Percentiles rank a stretch among this genome's conserved stretches.
phyloP scores from a whole-genome alignment of 139 green algal species.

The Picochlorum sp. region DNA sequence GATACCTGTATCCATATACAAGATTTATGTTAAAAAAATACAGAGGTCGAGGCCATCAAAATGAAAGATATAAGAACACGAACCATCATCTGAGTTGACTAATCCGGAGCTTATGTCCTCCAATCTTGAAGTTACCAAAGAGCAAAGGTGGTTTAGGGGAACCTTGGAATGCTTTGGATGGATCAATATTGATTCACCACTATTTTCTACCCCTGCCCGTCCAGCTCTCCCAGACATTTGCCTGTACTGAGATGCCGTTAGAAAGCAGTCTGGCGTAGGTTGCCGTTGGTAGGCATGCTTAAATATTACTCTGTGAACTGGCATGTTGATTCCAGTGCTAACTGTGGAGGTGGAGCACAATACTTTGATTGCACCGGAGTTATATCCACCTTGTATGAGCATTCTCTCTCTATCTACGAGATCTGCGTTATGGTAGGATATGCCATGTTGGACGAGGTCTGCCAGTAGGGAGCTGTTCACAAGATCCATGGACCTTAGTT shows the following conservation, averaged over 20 bases:
- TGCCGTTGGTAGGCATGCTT: slow-evolving; percentile 16
- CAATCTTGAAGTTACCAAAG: too few relatives aligned
- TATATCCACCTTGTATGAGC: slow-evolving; percentile 66
- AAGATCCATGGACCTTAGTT: too few relatives aligned
- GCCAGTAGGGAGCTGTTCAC: not conserved
- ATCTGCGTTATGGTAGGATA: slow-evolving; percentile 70
- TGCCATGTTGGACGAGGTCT: slow-evolving; percentile 18
- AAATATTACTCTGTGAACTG: slow-evolving; percentile 75
- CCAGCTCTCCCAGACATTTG: slow-evolving; percentile 13
- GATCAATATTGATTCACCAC: slow-evolving; percentile 2
- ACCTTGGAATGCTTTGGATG: too few relatives aligned
- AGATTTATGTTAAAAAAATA: too few relatives aligned
- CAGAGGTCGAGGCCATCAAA: too few relatives aligned
- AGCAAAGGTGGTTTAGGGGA: too few relatives aligned
- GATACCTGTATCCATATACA: too few relatives aligned
- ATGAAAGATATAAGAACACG: too few relatives aligned
- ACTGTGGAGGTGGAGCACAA: slow-evolving; percentile 83
- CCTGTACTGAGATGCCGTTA: slow-evolving; percentile 15
- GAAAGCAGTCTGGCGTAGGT: slow-evolving; percentile 9
- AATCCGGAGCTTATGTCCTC: too few relatives aligned
- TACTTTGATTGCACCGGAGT: slow-evolving; percentile 54
- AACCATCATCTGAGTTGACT: too few relatives aligned
- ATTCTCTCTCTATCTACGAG: slow-evolving; percentile 34
- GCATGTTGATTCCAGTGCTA: slow-evolving; percentile 73
- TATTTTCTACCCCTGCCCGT: slow-evolving; percentile 2